phyloP scores from a whole-genome alignment of 148 eudicot species.

The Bassia scoparia region DNA sequence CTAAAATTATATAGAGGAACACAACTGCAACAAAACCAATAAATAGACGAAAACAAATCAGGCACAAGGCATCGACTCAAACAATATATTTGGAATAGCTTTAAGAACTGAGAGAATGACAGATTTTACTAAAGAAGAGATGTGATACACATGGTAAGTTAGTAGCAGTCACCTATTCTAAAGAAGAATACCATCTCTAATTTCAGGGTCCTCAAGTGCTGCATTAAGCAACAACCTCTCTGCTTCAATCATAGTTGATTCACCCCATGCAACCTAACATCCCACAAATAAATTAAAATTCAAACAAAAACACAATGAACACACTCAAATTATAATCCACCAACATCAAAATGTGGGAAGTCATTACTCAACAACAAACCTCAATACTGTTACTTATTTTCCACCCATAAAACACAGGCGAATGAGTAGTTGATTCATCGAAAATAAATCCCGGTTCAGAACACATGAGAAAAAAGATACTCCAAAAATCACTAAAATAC shows the following conservation, averaged over 20 bases:
- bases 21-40: slow-evolving; percentile 53
- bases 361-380: slow-evolving; percentile 46
- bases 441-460: slow-evolving; percentile 89
- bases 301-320: slow-evolving; percentile 13
- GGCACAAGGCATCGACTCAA: background rate
- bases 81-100: background rate
- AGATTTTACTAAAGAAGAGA: background rate
- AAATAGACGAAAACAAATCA: slow-evolving; percentile 12
- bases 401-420: slow-evolving; percentile 59
- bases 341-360: slow-evolving; percentile 1
- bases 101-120: background rate
- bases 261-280: slow-evolving; percentile 87
- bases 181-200: slow-evolving; percentile 89
- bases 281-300: slow-evolving; percentile 1
- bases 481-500: too few relatives aligned
- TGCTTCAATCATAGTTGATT: slow-evolving; percentile 86
- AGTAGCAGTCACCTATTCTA: slow-evolving; percentile 85
- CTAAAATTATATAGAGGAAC: slow-evolving; percentile 94
- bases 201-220: slow-evolving; percentile 87
- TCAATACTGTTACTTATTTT: slow-evolving; percentile 74
- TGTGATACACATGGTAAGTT: slow-evolving; percentile 5
- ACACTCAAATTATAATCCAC: background rate
- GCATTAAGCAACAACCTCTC: slow-evolving; percentile 76
- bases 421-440: slow-evolving; percentile 73
- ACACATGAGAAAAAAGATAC: too few relatives aligned